Percentiles rank a stretch among this genome's conserved stretches.
These are phyloP conservation scores for Litsea cubeba DNA, from an alignment of 164 flowering plant species.

Conservation along the genomic window DNA sequence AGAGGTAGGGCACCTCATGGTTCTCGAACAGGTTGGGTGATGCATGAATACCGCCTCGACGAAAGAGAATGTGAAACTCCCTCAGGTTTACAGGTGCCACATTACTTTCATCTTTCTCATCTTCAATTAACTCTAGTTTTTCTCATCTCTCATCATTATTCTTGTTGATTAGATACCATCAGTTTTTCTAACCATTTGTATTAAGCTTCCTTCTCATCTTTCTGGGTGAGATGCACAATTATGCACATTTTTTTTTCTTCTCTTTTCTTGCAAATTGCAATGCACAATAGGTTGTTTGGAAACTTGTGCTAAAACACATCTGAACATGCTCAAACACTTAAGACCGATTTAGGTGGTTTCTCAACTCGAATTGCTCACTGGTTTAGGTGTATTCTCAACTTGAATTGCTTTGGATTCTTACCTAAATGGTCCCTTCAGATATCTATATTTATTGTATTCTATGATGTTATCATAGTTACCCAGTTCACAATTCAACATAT, in stretches of 20 bases:
- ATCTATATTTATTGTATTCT: too few relatives aligned
- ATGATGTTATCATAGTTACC: too few relatives aligned
- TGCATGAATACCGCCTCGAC: constrained; percentile 94
- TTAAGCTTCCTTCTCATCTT: neutral
- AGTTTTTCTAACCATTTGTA: neutral
- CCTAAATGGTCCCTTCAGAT: too few relatives aligned
- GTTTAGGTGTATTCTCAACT: too few relatives aligned
- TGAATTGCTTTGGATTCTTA: too few relatives aligned
- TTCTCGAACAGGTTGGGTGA: constrained; percentile 77
- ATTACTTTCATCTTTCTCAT: neutral
- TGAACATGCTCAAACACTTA: too few relatives aligned
- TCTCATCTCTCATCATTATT: neutral
- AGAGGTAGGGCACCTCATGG: constrained; percentile 97
- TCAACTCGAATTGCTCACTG: too few relatives aligned
- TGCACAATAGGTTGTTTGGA: too few relatives aligned
- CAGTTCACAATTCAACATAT: too few relatives aligned
- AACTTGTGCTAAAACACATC: too few relatives aligned
- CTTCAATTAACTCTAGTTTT: too few relatives aligned
- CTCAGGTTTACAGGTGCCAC: constrained; percentile 63
- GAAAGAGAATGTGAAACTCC: constrained; percentile 67
- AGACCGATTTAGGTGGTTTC: too few relatives aligned
- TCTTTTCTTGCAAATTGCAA: neutral
- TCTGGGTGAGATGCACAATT: neutral
- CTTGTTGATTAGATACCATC: neutral
- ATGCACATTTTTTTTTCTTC: neutral